Conservation (phyloP, 805 yeast genomes). For the Starmera caribaea region DNA sequence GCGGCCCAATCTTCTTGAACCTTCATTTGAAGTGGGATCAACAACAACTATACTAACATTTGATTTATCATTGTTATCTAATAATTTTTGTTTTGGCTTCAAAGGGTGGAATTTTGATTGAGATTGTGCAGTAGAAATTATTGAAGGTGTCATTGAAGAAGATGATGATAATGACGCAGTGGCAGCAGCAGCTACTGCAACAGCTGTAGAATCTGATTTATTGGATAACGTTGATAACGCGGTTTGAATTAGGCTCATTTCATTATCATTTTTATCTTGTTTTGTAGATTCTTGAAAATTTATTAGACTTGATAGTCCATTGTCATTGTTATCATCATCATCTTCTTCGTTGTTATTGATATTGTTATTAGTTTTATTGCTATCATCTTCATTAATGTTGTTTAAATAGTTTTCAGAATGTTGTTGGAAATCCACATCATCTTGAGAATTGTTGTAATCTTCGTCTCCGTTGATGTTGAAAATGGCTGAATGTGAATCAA, state of each 20-base stretch:
- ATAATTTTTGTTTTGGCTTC: conserved; percentile 15
- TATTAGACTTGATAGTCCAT: no score
- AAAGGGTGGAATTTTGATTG: not conserved
- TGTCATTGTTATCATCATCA: no score
- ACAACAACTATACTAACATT: conserved; percentile 18
- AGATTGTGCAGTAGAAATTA: not conserved
- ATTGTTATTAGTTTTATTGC: not conserved
- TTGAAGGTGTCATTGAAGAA: not conserved
- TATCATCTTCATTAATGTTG: not conserved
- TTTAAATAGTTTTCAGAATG: not conserved
- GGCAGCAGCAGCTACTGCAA: no score
- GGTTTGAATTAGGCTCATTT: no score
- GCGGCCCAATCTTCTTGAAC: conserved; percentile 17
- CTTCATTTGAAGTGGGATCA: conserved; percentile 16
- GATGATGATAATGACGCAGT: not conserved
- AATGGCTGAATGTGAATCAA: not conserved
- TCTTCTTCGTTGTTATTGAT: not conserved
- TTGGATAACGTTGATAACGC: no score
- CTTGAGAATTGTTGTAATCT: not conserved
- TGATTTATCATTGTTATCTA: conserved; percentile 11
- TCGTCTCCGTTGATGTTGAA: not conserved
- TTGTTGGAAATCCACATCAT: not conserved
- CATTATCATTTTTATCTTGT: no score
- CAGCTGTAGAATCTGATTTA: no score
- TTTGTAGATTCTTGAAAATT: no score